Base-by-base conservation (phyloP, 2,329 filamentous ascomycete genomes). In the Amylocarpus encephaloides region DNA sequence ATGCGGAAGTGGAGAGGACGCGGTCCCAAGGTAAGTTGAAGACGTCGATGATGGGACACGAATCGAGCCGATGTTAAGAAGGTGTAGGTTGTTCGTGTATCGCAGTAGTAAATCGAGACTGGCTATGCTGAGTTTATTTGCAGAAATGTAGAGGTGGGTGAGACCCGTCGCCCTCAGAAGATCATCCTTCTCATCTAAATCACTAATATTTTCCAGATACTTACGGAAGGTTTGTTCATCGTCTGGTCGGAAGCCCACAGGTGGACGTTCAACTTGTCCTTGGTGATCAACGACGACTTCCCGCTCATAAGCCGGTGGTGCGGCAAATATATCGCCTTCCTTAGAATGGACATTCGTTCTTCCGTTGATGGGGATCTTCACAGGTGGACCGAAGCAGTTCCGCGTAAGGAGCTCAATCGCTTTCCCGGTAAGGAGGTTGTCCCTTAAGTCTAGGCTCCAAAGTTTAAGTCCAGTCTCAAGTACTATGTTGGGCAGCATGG, bases 401-500 rank as follows among this genome's bases (percentile, higher is more conserved):
- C 62, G 39, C 5, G 63, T 52, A 12, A 74, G 53, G 2, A 43
- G 34, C 6, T 67, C 59, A 10, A 80, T 58, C 3, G 66, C 57
- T 2, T 34, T 57, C 57, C 82, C 78, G 0, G 71, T 74, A 9
- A 83, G 59, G 10, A 68, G 70, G 55, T 83, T 84, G 5, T 70
- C 47, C 34, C 70, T 68, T 0, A 83, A 44, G 53, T 83, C 78
- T 4, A 83, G 60, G 56, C 79, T 80, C 79, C 79, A 83, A 10
- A 83, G 62, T 26, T 68, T 72, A 10, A 51, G 4, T 55, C 50
- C 43, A 71, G 15, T 39, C 16, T 15, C 19, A n/a, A 26, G 15
- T 6, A 26, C 7, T 18, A 26, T 26, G 9, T 36, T 7, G 6
- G 15, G 43, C 13, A 38, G 33, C 18, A 46, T 29, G 11, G 15